Base-by-base conservation (phyloP, 202 grass and related monocot genomes). In the Setaria italica region DNA sequence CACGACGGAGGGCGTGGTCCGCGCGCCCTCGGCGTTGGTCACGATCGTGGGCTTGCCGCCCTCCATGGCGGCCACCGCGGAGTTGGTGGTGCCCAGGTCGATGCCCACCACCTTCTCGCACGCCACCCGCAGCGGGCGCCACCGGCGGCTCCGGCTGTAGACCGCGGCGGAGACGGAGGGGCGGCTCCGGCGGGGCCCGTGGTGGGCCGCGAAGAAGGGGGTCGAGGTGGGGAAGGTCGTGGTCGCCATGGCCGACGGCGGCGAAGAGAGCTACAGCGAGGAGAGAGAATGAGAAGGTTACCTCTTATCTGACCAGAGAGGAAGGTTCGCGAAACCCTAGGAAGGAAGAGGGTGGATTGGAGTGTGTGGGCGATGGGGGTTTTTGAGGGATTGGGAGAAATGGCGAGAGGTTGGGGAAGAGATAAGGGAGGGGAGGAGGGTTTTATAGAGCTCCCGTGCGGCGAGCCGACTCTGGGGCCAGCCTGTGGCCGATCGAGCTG, bases 21-120 rank as follows among this genome's bases (percentile, higher is more conserved):
- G 81, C 79, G 89, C 89, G 11, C 89, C 94, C 91, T 96, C 94
- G 11, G 91, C 90, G 87, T 93, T 96, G 62, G 91, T 90, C 10
- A 93, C 89, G 94, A 96, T 93, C 1, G 94, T 96, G 62, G 94
- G 90, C 87, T 93, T 89, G 84, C 94, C 94, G 25, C 94, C 94
- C 75, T 96, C 94, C 90, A 93, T 92, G 29, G 89, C 89, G 5
- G 94, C 90, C 29, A 96, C 94, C 3, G 91, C 94, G 15, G 89
- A 96, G 78, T 96, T 96, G 30, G 94, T 93, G 33, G 94, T 96
- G 33, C 94, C 94, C 30, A 96, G 94, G 78, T 96, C 94, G 85
- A 96, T 96, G 9, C 94, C 91, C 0, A 93, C 91, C 65, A 91
- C 94, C 87, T 96, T 96, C 89, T 93, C 89, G 84, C 91, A 91